Base-by-base conservation (phyloP, 805 yeast species). In the Spathaspora arborariae region DNA sequence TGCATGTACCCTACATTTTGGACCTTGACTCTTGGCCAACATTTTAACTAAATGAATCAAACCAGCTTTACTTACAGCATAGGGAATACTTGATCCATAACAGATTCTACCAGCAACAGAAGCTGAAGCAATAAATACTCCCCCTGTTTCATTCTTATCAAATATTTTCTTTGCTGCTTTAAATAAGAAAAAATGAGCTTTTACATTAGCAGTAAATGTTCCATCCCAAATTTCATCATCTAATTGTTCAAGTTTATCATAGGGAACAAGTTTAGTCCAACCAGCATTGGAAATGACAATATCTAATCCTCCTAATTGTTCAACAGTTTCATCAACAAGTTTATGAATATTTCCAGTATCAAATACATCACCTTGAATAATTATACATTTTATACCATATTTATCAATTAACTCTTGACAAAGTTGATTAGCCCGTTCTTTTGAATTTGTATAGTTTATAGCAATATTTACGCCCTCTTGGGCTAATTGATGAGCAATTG, bases 201-300 rank as follows among this genome's bases (percentile, higher is more conserved):
- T 58, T 41, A 64, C 53, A 49, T 68, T 68, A 37, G 62, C 59
- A 37, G 51, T 49, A 45, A 54, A 59, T 13, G 60, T 54, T 10
- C 55, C 55, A 51, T 64, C 67, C 68, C 68, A 64, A 37, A 65
- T 49, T 34, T 60, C 63, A 19, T 63, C 67, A 38, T 63, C 65
- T 10, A 62, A 51, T 4, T 51, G 55, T 43, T 64, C 67, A 35
- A 67, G 50, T 43, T 66, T 65, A 13, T 56, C 54, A 46, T 57
- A 57, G 11, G 68, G 61, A 13, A 63, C 53, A 35, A 62, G 51
- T 43, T 64, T 57, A 10, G 72, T 67, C 68, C 70, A 67, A 3
- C 72, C 72, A 6, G 68, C 70, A 48, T 67, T 67, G 11, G 71
- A 65, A 11, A 67, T 54, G 19, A 67, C 69, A 22, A 72, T 70